Evolutionary conservation across 1,284 basidiomycete genomes (phyloP).

Genomic region (Ustilago hordei): DNA sequence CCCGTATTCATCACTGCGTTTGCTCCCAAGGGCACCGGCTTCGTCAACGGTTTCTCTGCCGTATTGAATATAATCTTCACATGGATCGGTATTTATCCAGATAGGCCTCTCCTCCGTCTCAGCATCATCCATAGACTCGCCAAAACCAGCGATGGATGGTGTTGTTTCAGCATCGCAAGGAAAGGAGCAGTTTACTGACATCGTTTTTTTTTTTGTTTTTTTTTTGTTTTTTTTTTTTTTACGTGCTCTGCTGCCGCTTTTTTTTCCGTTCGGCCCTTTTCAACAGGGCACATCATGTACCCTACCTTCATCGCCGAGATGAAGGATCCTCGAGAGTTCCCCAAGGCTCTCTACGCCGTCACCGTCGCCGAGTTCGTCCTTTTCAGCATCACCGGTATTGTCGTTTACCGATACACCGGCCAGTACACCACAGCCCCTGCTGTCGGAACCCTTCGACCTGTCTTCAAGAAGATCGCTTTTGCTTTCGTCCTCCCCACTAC

Average conservation of each 20-base stretch:
- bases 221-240: background rate
- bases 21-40: slow-evolving; percentile 72
- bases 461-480: slow-evolving; percentile 64
- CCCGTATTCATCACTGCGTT: slow-evolving; percentile 58
- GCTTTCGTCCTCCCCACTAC: slow-evolving; percentile 68
- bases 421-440: slow-evolving; percentile 64
- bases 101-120: background rate
- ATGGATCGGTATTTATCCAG: slow-evolving; percentile 71
- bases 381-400: slow-evolving; percentile 74
- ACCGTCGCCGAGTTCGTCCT: slow-evolving; percentile 75
- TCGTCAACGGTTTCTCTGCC: slow-evolving; percentile 73
- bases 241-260: background rate
- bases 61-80: slow-evolving; percentile 74
- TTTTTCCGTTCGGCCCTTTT: background rate
- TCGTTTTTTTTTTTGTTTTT: too few species aligned
- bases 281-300: slow-evolving; percentile 72
- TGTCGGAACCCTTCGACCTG: slow-evolving; percentile 50
- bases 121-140: background rate
- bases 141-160: background rate
- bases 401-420: slow-evolving; percentile 75
- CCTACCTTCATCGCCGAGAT: slow-evolving; percentile 75
- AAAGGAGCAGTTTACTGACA: background rate
- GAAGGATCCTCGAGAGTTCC: slow-evolving; percentile 77
- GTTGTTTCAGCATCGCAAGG: background rate
- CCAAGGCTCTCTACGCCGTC: slow-evolving; percentile 72